These are phyloP conservation scores for Phalaenopsis equestris DNA, from an alignment of 106 monocot species.

Conservation along the genomic window DNA sequence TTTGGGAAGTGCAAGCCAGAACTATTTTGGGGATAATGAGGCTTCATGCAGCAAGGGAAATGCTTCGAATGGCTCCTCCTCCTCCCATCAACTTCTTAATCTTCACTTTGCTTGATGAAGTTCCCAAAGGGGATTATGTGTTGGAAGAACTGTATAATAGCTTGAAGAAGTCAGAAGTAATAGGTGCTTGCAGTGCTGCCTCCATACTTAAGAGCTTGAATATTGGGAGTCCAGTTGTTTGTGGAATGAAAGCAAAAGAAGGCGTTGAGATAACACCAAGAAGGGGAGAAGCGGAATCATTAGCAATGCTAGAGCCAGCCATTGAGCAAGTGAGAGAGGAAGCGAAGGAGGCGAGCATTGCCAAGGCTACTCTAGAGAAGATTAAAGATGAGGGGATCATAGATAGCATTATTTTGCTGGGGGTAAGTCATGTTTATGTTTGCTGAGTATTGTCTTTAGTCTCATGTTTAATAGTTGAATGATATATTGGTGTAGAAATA, in stretches of 20 bases:
- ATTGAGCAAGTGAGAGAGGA: slow-evolving; percentile 69
- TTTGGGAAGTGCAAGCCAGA: slow-evolving; percentile 71
- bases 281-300: slow-evolving; percentile 10
- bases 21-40: slow-evolving; percentile 70
- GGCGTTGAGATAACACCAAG: slow-evolving; percentile 23
- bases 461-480: no score
- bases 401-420: slow-evolving; percentile 56
- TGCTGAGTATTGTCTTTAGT: neutral
- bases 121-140: slow-evolving; percentile 91
- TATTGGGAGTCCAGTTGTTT: slow-evolving; percentile 18
- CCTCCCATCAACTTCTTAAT: slow-evolving; percentile 64
- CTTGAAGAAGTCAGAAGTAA: slow-evolving; percentile 24
- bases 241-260: slow-evolving; percentile 20
- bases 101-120: slow-evolving; percentile 72
- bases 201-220: slow-evolving; percentile 54
- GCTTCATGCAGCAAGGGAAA: slow-evolving; percentile 86
- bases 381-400: slow-evolving; percentile 73
- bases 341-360: slow-evolving; percentile 40
- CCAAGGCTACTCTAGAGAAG: slow-evolving; percentile 47
- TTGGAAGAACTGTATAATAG: slow-evolving; percentile 55
- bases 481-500: no score
- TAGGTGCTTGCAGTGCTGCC: slow-evolving; percentile 30
- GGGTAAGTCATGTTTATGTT: slow-evolving; percentile 22
- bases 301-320: slow-evolving; percentile 52
- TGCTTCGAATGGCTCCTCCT: slow-evolving; percentile 80